These are phyloP conservation scores for Aspergillus arachidicola DNA, from an alignment of 2,329 filamentous ascomycete species.

Conservation along the genomic window DNA sequence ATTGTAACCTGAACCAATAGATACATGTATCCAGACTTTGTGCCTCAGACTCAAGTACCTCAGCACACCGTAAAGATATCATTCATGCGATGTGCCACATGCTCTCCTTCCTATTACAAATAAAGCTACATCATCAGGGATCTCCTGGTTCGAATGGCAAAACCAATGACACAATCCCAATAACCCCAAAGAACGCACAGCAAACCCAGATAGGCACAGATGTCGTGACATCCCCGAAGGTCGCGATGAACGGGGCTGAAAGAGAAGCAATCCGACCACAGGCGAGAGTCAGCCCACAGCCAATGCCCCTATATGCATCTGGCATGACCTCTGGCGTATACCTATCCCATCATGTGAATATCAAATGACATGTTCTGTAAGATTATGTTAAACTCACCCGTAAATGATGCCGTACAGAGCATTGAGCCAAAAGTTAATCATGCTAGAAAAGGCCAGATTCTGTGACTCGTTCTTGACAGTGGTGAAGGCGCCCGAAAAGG, in stretches of 20 bases:
- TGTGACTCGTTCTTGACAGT: background rate
- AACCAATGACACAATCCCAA: background rate
- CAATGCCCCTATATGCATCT: background rate
- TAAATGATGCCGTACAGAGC: background rate
- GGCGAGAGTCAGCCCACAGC: background rate
- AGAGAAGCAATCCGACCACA: background rate
- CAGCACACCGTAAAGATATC: background rate
- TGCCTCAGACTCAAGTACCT: background rate
- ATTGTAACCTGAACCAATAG: background rate
- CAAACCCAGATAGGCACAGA: background rate
- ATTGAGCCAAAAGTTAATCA: background rate
- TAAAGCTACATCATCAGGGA: background rate
- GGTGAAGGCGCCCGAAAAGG: background rate
- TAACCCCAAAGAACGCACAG: background rate
- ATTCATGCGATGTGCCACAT: background rate
- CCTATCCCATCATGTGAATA: background rate
- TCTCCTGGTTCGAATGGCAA: background rate
- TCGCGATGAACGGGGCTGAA: slow-evolving; percentile 33
- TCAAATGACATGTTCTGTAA: background rate
- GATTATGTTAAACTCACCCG: background rate
- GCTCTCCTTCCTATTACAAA: background rate
- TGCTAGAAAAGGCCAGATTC: background rate
- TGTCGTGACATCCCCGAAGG: background rate
- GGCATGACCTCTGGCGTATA: background rate
- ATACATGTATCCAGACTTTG: background rate